Conservation (phyloP, 2,329 filamentous ascomycete genomes). For the Venturia nashicola region DNA sequence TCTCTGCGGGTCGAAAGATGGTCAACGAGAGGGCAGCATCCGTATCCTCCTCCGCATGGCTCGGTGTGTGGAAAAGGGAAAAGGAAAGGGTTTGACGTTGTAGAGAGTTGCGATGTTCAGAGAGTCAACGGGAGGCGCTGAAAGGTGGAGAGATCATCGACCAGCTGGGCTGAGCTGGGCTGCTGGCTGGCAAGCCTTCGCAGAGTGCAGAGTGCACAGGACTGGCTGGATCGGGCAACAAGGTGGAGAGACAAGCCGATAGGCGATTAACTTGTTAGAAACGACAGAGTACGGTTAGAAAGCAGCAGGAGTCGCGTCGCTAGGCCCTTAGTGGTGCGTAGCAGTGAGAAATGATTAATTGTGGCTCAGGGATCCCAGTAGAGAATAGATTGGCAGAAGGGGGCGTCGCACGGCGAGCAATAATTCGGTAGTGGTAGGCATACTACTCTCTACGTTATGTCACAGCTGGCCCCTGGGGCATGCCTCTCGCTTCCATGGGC, state of each 20-base stretch:
- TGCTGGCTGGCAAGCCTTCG: background rate
- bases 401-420: background rate
- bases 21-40: constrained; percentile 8
- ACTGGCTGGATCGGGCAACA: constrained; percentile 4
- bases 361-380: background rate
- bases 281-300: background rate
- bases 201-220: background rate
- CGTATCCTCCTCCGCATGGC: background rate
- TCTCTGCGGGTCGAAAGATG: background rate
- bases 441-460: background rate
- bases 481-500: background rate
- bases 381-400: background rate
- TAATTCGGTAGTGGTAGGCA: background rate
- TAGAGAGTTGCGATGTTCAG: background rate
- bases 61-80: background rate
- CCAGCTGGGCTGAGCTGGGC: background rate
- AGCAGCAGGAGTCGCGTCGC: background rate
- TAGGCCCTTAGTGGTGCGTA: background rate
- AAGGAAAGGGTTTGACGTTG: background rate
- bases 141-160: background rate
- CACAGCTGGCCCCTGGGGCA: background rate
- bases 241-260: background rate
- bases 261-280: constrained; percentile 1
- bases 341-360: background rate
- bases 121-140: background rate